Evolutionary conservation across 306 rosid genomes (phyloP).

Genomic region (barrel medic (Medicago truncatula)): DNA sequence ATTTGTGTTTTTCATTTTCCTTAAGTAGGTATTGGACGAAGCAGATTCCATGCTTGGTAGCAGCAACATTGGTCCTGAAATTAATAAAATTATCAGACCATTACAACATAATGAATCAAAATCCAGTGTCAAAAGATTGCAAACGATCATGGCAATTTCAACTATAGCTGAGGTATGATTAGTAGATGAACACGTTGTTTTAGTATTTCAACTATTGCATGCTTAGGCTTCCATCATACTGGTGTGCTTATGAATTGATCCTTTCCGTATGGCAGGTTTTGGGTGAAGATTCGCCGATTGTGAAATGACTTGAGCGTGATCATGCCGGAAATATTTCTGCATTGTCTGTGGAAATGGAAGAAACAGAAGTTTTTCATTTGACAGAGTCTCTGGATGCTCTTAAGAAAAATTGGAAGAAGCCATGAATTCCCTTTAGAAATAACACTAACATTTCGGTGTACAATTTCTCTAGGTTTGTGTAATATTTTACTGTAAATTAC

Average conservation of each 20-base stretch:
- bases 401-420: conserved; percentile 48
- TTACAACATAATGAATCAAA: conserved; percentile 62
- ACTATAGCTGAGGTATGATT: conserved; percentile 53
- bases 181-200: conserved; percentile 5
- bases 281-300: conserved; percentile 46
- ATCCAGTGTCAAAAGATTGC: conserved; percentile 64
- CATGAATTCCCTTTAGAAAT: conserved; percentile 44
- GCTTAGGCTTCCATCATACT: conserved; percentile 14
- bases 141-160: conserved; percentile 81
- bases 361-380: conserved; percentile 46
- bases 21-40: conserved; percentile 80
- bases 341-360: conserved; percentile 54
- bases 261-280: conserved; percentile 51
- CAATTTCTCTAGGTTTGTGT: background rate
- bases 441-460: conserved; percentile 23
- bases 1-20: conserved; percentile 22
- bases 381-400: conserved; percentile 47
- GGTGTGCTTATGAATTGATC: conserved; percentile 33
- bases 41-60: conserved; percentile 79
- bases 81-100: conserved; percentile 66
- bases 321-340: conserved; percentile 55
- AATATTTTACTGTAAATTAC: too few relatives aligned
- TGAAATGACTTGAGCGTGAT: conserved; percentile 44
- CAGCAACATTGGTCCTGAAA: conserved; percentile 70
- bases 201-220: background rate